A percentile compares a stretch with the other conserved stretches of the same genome.
Evolutionary conservation across 306 rosid genomes (phyloP).

Genomic region (Aeschynomene evenia): DNA sequence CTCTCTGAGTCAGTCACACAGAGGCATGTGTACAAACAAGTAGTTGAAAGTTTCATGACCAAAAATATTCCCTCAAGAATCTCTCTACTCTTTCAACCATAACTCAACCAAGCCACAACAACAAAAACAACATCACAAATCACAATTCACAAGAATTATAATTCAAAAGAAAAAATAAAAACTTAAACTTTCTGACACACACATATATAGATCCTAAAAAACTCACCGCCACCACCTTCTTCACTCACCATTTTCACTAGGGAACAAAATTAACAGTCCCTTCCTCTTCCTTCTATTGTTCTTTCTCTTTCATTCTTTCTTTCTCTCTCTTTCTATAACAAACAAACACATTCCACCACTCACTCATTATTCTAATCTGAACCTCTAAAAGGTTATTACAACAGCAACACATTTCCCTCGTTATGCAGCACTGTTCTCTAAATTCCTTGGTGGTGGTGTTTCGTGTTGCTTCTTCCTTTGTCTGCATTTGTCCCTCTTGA

Average conservation of each 20-base stretch:
- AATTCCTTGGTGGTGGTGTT: constrained; percentile 38
- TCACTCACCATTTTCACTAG: constrained; percentile 10
- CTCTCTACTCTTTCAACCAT: neutral
- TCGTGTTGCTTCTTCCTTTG: constrained; percentile 52
- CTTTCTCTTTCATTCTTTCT: too few relatives aligned
- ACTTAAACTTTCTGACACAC: neutral
- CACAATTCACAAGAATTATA: too few relatives aligned
- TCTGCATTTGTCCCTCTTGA: constrained; percentile 52
- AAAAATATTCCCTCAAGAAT: neutral
- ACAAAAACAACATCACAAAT: neutral
- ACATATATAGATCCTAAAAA: neutral
- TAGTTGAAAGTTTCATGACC: neutral
- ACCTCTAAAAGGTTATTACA: constrained; percentile 15
- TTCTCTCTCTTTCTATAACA: constrained; percentile 20
- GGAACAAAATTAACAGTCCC: neutral
- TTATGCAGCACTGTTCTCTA: constrained; percentile 31
- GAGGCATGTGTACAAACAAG: neutral
- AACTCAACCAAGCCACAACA: neutral
- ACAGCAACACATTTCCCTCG: constrained; percentile 34
- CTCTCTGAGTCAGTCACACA: too few relatives aligned
- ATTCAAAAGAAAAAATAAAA: neutral
- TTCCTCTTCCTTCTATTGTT: neutral
- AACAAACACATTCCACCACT: constrained; percentile 20
- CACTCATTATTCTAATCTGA: constrained; percentile 41
- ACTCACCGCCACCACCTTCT: neutral